Evolutionary conservation across 352 stramenopile species (phyloP), one percentile per base, ranked within the genome.

Genomic region (Globisporangium paroecandrum): DNA sequence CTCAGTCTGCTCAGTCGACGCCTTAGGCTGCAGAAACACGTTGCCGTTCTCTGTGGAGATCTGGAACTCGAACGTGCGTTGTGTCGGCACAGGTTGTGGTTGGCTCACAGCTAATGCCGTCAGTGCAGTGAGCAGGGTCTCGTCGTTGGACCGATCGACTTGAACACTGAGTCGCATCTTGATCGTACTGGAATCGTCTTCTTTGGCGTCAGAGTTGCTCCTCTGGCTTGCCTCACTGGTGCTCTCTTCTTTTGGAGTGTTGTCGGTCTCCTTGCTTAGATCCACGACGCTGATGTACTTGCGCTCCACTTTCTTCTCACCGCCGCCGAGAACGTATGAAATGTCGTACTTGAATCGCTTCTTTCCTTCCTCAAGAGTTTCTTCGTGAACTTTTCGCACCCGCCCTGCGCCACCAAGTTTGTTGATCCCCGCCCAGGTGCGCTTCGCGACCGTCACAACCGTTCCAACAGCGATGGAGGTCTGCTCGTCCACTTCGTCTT

Each of bases 381-480:
- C 67, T 57, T 88, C 73, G 65, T 89, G 82, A 47, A 87, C 78
- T 71, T 81, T 84, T 10, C 77, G 77, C 41, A 95, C 78, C 36
- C 88, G 83, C 36, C 83, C 88, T 9, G 84, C 81, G 18, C 88
- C 88, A 13, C 88, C 88, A 5, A 93, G 77, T 64, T 94, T 95
- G 69, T 95, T 95, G 72, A 95, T 95, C 2, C 88, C 88, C 36
- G 88, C 84, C 88, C 88, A 95, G 13, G 85, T 95, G 10, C 87
- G 84, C 67, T 91, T 93, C 0, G 80, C 85, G 2, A 95, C 87
- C 15, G 77, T 85, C 7, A 94, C 85, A 24, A 84, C 91, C 0
- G 77, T 83, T 1, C 84, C 82, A 9, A 90, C 73, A 0, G 69
- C 75, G 1, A 93, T 70, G 6, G 83, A 62, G 25, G 74, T 77